phyloP scores from a whole-genome alignment of 139 green algal species.

The Pseudopediastrum boryanum region DNA sequence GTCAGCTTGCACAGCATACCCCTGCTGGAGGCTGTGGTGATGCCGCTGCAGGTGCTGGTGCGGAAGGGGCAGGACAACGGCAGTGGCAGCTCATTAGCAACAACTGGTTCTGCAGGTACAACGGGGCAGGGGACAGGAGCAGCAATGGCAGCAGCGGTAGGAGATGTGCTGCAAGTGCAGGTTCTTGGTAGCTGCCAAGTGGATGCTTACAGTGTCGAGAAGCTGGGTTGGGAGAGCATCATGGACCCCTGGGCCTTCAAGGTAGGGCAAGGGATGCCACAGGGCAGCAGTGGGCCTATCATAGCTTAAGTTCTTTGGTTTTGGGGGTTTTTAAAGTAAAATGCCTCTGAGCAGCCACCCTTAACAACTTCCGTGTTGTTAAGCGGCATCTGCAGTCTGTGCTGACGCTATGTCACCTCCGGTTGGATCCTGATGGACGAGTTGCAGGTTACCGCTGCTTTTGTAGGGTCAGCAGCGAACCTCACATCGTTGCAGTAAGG shows the following conservation, averaged over 20 bases:
- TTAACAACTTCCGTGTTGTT: no score
- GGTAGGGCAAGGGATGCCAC: constrained; percentile 28
- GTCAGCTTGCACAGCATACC: background rate
- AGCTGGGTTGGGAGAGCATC: constrained; percentile 77
- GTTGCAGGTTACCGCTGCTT: no score
- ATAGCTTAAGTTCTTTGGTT: no score
- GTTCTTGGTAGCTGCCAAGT: constrained; percentile 31
- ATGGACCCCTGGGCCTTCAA: constrained; percentile 73
- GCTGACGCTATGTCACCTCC: no score
- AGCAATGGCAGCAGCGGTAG: background rate
- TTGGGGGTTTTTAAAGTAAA: no score
- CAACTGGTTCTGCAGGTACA: background rate
- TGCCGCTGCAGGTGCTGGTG: background rate
- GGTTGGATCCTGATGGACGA: no score
- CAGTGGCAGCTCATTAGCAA: no score
- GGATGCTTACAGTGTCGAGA: constrained; percentile 66
- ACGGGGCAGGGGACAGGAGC: background rate
- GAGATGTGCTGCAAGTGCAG: constrained; percentile 13
- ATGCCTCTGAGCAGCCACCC: no score
- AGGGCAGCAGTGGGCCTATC: background rate
- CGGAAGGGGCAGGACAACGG: background rate
- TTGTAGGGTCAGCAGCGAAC: no score
- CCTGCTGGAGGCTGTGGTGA: constrained; percentile 10
- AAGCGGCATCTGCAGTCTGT: no score
- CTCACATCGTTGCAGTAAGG: no score